Percentiles rank a stretch among this genome's conserved stretches.
Conservation (phyloP, 2,329 filamentous ascomycete species). For the Dothidotthia symphoricarpi region DNA sequence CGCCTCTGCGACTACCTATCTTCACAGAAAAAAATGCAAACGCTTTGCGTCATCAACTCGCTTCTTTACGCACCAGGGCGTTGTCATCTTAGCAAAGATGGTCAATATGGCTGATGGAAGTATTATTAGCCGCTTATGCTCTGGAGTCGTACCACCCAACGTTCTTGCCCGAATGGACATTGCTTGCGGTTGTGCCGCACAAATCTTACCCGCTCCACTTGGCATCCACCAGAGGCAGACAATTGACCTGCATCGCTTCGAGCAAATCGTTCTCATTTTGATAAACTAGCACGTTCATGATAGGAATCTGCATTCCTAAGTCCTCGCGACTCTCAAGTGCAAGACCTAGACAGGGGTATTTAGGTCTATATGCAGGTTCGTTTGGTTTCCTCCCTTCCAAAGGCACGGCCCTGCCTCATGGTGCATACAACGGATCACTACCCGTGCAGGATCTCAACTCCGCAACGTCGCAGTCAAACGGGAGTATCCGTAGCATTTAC, state of each 20-base stretch:
- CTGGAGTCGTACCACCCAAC: constrained; percentile 18
- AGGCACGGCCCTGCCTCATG: constrained; percentile 11
- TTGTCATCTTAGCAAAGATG: constrained; percentile 12
- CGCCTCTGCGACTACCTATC: neutral
- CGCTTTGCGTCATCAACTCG: neutral
- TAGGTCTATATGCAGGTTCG: constrained; percentile 8
- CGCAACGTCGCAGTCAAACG: constrained; percentile 11
- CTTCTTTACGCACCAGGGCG: constrained; percentile 12
- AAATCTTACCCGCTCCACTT: constrained; percentile 25
- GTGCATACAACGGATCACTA: constrained; percentile 1
- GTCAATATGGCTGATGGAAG: constrained; percentile 14
- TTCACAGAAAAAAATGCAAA: neutral
- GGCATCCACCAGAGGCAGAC: constrained; percentile 18
- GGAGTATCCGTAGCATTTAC: constrained; percentile 12
- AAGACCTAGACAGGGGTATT: constrained; percentile 3
- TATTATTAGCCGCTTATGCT: constrained; percentile 42
- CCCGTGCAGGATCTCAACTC: constrained; percentile 14
- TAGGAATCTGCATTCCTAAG: constrained; percentile 3
- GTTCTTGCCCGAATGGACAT: constrained; percentile 25
- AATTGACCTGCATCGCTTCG: constrained; percentile 18
- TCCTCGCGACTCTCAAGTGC: constrained; percentile 8
- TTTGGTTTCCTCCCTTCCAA: constrained; percentile 4
- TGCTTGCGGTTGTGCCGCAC: constrained; percentile 37
- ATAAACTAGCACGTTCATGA: constrained; percentile 4
- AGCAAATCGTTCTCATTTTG: constrained; percentile 15